Evolutionary conservation across 768 basidiomycete genomes (phyloP).

Genomic region (Brasilioporus rufonigricans): DNA sequence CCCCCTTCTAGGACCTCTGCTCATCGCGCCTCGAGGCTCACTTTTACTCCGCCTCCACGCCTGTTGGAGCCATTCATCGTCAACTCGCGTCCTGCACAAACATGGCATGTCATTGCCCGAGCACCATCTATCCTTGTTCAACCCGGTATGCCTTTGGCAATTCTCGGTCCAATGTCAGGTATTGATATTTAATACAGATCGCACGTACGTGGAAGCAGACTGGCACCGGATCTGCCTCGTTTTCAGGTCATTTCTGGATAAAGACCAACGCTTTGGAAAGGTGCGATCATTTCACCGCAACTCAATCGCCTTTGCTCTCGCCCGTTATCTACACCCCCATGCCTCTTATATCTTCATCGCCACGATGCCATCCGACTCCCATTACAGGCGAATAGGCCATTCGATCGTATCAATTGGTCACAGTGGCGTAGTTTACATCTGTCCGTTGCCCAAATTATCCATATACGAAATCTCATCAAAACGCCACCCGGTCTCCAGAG

Average conservation of each 20-base stretch:
- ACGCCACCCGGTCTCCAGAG: constrained; percentile 15
- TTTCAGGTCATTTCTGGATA: background rate
- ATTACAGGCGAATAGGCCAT: constrained; percentile 1
- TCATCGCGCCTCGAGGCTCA: background rate
- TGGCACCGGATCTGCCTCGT: constrained; percentile 1
- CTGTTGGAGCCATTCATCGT: constrained; percentile 1
- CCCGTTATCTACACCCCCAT: background rate
- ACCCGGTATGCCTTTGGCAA: background rate
- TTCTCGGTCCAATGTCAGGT: background rate
- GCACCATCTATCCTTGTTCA: background rate
- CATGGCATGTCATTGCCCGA: background rate
- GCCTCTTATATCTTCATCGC: constrained; percentile 4
- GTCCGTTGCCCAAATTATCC: background rate
- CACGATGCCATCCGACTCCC: background rate
- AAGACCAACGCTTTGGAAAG: background rate
- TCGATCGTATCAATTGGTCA: constrained; percentile 10
- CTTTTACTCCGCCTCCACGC: background rate
- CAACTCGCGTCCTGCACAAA: background rate
- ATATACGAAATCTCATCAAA: constrained; percentile 4
- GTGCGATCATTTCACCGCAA: constrained; percentile 11
- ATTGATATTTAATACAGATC: background rate
- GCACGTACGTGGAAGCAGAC: constrained; percentile 2
- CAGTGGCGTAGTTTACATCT: constrained; percentile 15
- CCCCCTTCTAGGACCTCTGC: background rate
- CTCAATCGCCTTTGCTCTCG: constrained; percentile 4